These are phyloP conservation scores for Coemansia sp. DNA, from an alignment of 192 early-diverging fungal species.

Conservation along the genomic window DNA sequence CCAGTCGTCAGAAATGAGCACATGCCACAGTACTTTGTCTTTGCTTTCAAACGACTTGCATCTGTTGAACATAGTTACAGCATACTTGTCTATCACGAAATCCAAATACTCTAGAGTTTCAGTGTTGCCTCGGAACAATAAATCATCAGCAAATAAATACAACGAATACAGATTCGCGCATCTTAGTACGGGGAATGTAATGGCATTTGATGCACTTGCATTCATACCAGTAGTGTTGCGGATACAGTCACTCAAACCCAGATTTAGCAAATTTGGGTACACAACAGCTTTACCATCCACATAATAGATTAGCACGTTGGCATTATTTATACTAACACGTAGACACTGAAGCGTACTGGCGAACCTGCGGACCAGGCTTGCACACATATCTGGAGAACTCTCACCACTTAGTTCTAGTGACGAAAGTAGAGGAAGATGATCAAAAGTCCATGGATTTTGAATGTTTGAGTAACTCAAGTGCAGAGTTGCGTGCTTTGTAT, in stretches of 20 bases:
- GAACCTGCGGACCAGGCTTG: neutral
- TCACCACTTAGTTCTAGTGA: too few species aligned
- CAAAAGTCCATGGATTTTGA: too few species aligned
- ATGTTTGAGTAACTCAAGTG: neutral
- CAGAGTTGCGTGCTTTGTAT: neutral
- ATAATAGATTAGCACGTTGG: neutral
- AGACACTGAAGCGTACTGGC: neutral
- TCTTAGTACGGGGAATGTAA: neutral
- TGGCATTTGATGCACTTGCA: neutral
- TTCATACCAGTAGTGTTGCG: neutral
- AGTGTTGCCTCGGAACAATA: conserved; percentile 12
- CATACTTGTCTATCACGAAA: neutral
- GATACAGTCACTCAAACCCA: neutral
- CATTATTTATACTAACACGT: neutral
- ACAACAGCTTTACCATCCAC: neutral
- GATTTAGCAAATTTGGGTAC: conserved; percentile 4
- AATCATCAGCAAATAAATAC: conserved; percentile 8
- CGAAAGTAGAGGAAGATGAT: neutral
- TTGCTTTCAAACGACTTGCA: neutral
- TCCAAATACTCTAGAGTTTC: neutral
- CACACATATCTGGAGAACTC: neutral
- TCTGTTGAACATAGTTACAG: neutral
- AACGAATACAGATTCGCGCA: neutral
- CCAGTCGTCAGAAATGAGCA: neutral
- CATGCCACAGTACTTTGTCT: neutral